Percentiles rank a stretch among this genome's conserved stretches.
Evolutionary conservation across 2,329 filamentous ascomycete genomes (phyloP).

Genomic region (Fusarium oxysporum): DNA sequence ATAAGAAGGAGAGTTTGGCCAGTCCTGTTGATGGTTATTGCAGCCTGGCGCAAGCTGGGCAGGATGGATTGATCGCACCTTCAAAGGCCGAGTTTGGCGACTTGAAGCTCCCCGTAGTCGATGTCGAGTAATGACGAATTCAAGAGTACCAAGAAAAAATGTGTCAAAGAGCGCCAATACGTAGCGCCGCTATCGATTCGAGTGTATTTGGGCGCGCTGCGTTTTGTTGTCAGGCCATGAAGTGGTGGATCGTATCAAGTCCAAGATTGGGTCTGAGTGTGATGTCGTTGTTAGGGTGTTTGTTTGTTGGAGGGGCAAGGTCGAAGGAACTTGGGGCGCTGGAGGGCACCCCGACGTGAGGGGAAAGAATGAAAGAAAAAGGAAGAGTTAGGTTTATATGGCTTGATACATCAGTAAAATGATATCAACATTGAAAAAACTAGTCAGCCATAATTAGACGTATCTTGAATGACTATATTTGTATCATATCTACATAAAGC

Average conservation of each 20-base stretch:
- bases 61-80: constrained; percentile 28
- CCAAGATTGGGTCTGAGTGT: background rate
- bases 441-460: background rate
- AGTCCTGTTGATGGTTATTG: background rate
- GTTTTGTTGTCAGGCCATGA: background rate
- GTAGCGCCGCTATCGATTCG: background rate
- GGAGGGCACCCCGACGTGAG: background rate
- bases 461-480: background rate
- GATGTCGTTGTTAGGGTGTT: constrained; percentile 36
- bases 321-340: constrained; percentile 17
- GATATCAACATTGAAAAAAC: background rate
- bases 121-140: background rate
- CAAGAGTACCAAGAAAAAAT: background rate
- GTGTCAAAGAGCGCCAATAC: background rate
- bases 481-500: background rate
- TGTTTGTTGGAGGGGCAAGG: constrained; percentile 40
- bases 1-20: background rate
- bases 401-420: background rate
- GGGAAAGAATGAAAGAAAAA: background rate
- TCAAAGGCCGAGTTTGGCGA: constrained; percentile 1
- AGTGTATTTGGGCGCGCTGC: background rate
- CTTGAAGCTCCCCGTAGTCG: background rate
- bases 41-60: constrained; percentile 25
- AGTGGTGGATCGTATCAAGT: background rate
- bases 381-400: background rate